Conservation (phyloP, 371 early-diverging fungal genomes). For the Chytridium lagenaria region DNA sequence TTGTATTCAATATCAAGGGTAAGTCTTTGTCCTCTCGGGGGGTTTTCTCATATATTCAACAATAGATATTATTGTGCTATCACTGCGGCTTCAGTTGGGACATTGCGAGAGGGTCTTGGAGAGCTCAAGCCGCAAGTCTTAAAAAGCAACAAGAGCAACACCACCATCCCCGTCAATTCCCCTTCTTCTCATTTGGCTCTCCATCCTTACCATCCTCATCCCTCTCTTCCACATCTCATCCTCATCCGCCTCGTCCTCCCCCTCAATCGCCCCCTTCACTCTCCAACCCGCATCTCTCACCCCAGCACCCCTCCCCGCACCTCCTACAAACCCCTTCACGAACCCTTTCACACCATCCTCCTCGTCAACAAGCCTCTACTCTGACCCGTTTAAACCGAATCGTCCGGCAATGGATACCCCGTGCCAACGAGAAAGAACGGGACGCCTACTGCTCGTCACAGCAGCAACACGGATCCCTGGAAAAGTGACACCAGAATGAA, state of each 20-base stretch:
- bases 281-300: background rate
- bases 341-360: background rate
- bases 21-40: background rate
- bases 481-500: background rate
- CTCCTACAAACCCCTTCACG: background rate
- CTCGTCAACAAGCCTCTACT: background rate
- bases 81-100: background rate
- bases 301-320: background rate
- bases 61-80: conserved; percentile 7
- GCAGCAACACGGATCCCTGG: background rate
- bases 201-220: background rate
- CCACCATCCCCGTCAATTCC: too few relatives aligned
- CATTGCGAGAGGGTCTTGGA: conserved; percentile 1
- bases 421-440: background rate
- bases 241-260: background rate
- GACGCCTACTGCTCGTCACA: conserved; percentile 1
- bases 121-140: background rate
- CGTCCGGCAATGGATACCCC: background rate
- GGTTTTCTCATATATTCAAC: background rate
- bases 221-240: background rate
- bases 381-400: background rate
- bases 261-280: background rate
- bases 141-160: too few relatives aligned
- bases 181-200: too few relatives aligned
- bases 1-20: conserved; percentile 13